phyloP scores from a whole-genome alignment of 441 rosid species.

The Aleurites moluccanus region DNA sequence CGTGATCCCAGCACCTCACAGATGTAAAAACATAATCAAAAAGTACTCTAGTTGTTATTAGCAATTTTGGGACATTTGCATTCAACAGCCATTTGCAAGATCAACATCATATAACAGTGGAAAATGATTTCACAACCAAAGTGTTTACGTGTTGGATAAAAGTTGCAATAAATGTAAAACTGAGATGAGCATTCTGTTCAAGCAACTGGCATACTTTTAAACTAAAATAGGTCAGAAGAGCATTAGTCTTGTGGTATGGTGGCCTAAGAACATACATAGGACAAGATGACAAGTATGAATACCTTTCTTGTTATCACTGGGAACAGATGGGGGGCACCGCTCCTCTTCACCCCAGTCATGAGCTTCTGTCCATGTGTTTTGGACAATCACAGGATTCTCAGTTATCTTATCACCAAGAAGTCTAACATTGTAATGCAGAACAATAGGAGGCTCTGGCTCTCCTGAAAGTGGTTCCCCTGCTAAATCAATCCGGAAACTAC shows the following conservation, averaged over 20 bases:
- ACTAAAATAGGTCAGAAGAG: neutral
- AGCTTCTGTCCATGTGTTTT: conserved; percentile 84
- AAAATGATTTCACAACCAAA: neutral
- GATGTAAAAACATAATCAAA: neutral
- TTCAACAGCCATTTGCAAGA: neutral
- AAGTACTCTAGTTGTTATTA: neutral
- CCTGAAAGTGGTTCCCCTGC: conserved; percentile 87
- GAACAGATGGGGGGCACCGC: conserved; percentile 77
- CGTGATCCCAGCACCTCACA: neutral
- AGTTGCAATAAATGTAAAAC: neutral
- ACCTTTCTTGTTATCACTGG: conserved; percentile 73
- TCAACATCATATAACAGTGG: neutral
- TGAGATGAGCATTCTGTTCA: neutral
- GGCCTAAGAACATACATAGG: neutral
- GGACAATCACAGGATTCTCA: conserved; percentile 92
- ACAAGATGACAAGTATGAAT: neutral
- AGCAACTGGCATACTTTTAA: neutral
- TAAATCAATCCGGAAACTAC: conserved; percentile 76
- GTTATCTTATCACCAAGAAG: conserved; percentile 90
- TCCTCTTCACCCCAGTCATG: conserved; percentile 95
- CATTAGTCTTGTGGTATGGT: neutral
- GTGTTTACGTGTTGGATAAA: neutral
- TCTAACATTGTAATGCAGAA: conserved; percentile 89
- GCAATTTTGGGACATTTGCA: neutral
- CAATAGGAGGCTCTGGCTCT: conserved; percentile 90